Evolutionary conservation across 140 eudicot genomes (phyloP).

Genomic region (Anethum foeniculum): DNA sequence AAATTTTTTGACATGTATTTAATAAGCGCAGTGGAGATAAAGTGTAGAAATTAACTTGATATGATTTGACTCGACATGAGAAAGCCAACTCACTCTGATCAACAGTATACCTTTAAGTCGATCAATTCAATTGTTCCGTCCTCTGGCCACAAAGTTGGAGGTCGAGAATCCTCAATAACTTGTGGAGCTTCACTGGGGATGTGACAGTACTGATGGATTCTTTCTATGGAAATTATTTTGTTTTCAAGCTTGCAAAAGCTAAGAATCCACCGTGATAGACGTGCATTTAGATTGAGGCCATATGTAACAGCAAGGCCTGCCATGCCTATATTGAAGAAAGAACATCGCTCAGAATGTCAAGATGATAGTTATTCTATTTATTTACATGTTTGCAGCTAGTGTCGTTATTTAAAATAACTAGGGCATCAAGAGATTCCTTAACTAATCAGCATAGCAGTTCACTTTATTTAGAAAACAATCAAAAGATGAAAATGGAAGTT

Average conservation of each 20-base stretch:
- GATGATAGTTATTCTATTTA: not conserved
- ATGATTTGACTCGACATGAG: not conserved
- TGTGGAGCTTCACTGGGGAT: constrained; percentile 90
- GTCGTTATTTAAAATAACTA: not conserved
- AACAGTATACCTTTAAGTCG: constrained; percentile 57
- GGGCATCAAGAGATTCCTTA: not conserved
- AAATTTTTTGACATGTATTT: not conserved
- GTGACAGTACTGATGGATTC: constrained; percentile 79
- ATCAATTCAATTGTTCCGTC: constrained; percentile 64
- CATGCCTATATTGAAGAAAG: constrained; percentile 50
- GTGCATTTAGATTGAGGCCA: constrained; percentile 77
- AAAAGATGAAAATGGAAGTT: not conserved
- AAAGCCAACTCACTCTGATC: not conserved
- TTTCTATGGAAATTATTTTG: constrained; percentile 83
- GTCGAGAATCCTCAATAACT: constrained; percentile 50
- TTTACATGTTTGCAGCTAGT: not conserved
- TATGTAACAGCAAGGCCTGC: constrained; percentile 96
- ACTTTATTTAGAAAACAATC: not conserved
- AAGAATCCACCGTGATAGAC: constrained; percentile 84
- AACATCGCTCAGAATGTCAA: constrained; percentile 8
- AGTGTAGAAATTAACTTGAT: not conserved
- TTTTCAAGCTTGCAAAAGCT: constrained; percentile 97
- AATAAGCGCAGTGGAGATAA: not conserved
- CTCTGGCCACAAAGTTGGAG: constrained; percentile 76
- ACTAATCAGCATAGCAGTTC: not conserved